A percentile compares a stretch with the other conserved stretches of the same genome.
Conservation (phyloP, 306 rosid species). For the Delonix regia region DNA sequence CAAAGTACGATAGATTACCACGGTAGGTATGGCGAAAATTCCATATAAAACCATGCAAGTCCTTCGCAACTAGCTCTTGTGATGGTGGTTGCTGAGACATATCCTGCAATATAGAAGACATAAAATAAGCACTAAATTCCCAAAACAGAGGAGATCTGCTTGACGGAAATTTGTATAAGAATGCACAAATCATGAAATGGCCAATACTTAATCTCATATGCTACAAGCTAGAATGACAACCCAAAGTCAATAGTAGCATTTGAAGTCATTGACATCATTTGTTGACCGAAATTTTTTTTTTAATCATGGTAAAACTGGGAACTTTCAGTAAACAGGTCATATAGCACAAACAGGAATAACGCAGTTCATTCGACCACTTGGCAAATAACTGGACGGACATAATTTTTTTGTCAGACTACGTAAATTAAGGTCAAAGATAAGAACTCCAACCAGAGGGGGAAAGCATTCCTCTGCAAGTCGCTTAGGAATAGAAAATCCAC, state of each 20-base stretch:
- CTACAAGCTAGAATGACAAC: background rate
- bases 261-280: background rate
- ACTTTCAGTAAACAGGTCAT: background rate
- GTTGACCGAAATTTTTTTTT: background rate
- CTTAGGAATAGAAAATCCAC: constrained; percentile 76
- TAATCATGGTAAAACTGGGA: constrained; percentile 15
- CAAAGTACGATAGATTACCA: constrained; percentile 43
- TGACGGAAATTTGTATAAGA: background rate
- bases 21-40: constrained; percentile 67
- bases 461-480: constrained; percentile 60
- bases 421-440: constrained; percentile 17
- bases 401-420: background rate
- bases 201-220: background rate
- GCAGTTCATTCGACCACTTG: background rate
- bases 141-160: background rate
- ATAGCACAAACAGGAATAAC: background rate
- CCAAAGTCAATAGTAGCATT: background rate
- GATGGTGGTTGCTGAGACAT: constrained; percentile 58
- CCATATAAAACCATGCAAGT: constrained; percentile 78
- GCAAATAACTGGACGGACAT: background rate
- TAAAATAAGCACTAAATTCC: constrained; percentile 13
- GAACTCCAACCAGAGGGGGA: constrained; percentile 66
- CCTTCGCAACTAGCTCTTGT: constrained; percentile 61
- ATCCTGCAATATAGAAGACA: constrained; percentile 54
- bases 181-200: background rate